Percentiles rank a stretch among this genome's conserved stretches.
Evolutionary conservation across 1,284 basidiomycete species (phyloP).

Genomic region (Ustilago lituana): DNA sequence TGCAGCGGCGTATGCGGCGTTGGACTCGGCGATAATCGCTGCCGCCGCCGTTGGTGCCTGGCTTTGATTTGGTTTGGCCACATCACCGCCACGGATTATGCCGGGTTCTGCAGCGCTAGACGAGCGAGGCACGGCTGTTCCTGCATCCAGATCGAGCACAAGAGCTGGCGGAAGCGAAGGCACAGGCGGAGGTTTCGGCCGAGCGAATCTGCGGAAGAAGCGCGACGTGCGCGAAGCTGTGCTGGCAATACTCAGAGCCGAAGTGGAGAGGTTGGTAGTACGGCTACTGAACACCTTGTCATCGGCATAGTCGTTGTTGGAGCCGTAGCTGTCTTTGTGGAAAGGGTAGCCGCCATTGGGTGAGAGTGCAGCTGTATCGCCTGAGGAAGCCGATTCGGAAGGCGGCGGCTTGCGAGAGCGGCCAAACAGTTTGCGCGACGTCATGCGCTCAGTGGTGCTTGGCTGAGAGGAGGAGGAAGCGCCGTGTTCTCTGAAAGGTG

Average conservation of each 20-base stretch:
- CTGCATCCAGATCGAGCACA: slow-evolving; percentile 34
- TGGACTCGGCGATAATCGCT: slow-evolving; percentile 31
- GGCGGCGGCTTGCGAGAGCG: slow-evolving; percentile 25
- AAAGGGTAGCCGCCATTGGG: background rate
- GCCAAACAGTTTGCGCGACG: slow-evolving; percentile 31
- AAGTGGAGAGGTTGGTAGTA: slow-evolving; percentile 27
- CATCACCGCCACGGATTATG: background rate
- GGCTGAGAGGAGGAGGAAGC: background rate
- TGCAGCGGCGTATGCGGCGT: slow-evolving; percentile 30
- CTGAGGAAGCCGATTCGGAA: too few relatives aligned
- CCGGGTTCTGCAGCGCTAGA: background rate
- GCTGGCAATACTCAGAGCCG: slow-evolving; percentile 17
- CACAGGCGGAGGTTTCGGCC: slow-evolving; percentile 26
- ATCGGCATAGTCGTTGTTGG: background rate
- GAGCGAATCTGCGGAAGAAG: slow-evolving; percentile 30
- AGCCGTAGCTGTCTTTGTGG: background rate
- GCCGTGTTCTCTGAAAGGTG: background rate
- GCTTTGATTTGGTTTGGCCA: background rate
- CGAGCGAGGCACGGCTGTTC: slow-evolving; percentile 16
- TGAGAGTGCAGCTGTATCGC: background rate
- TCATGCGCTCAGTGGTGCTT: slow-evolving; percentile 5
- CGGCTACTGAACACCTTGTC: slow-evolving; percentile 18
- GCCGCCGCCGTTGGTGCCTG: slow-evolving; percentile 24
- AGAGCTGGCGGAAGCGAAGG: slow-evolving; percentile 41
- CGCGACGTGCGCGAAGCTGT: slow-evolving; percentile 26